Evolutionary conservation across 345 rosid species (phyloP).

Genomic region (Eutrema japonicum): DNA sequence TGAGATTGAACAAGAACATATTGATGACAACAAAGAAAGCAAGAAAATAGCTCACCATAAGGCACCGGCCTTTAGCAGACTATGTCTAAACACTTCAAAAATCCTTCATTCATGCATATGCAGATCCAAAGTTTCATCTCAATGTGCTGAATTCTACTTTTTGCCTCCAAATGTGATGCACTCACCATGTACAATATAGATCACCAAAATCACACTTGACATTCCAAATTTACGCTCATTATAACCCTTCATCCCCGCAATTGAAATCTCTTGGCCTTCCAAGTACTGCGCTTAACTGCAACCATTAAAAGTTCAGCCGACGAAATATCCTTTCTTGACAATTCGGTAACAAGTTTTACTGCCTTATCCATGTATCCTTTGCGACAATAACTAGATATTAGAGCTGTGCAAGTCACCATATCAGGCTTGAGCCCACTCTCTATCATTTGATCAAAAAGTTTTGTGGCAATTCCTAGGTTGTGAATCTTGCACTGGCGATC

Average conservation of each 20-base stretch:
- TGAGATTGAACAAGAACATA: constrained; percentile 3
- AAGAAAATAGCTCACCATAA: constrained; percentile 66
- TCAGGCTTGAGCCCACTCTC: constrained; percentile 67
- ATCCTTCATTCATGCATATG: not conserved
- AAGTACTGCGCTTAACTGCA: constrained; percentile 33
- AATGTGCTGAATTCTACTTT: constrained; percentile 4
- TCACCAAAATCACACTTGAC: constrained; percentile 17
- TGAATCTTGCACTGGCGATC: constrained; percentile 56
- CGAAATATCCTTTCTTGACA: constrained; percentile 46
- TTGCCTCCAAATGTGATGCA: constrained; percentile 17
- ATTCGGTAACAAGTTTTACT: constrained; percentile 47
- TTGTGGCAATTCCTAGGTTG: constrained; percentile 49
- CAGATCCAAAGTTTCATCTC: constrained; percentile 19
- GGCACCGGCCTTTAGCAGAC: constrained; percentile 88
- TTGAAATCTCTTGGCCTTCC: constrained; percentile 35
- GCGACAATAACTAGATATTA: constrained; percentile 51
- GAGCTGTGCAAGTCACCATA: constrained; percentile 57
- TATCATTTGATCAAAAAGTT: constrained; percentile 54
- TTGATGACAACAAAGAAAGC: not conserved
- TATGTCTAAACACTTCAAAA: constrained; percentile 35
- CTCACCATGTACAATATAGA: constrained; percentile 1
- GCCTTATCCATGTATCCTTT: constrained; percentile 54
- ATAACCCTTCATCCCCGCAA: constrained; percentile 13
- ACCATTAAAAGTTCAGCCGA: constrained; percentile 38
- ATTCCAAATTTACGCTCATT: constrained; percentile 5